Evolutionary conservation across 1,284 basidiomycete species (phyloP), one percentile per base, ranked within the genome.

Genomic region (Mycena sp.): DNA sequence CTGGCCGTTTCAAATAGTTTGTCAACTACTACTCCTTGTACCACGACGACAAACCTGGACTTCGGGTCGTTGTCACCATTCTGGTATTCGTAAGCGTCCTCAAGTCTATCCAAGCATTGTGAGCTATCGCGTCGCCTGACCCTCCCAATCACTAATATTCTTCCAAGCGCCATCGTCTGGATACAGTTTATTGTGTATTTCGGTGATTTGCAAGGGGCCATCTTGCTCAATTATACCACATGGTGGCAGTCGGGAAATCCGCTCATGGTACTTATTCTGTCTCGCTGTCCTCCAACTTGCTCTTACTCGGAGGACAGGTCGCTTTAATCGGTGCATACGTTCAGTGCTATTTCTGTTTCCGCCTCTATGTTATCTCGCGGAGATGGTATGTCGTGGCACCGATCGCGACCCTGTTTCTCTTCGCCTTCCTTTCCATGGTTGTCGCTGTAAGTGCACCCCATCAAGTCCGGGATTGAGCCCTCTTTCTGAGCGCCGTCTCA

Each of bases 241-340:
- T 78, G 77, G 77, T 76, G 73, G 74, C 72, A 74, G 61, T 69
- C 70, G 3, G 72, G 72, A 7, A 74, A 69, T 44, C 59, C 69
- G 17, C 54, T 76, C 16, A 74, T 76, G 63, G 75, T 76, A 51
- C 26, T 61, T 63, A 21, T 2, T 7, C 11, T 9, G 21, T 40
- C 11, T 23, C 17, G 7, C 19, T 32, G 29, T 48, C n/a, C 19
- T n/a, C n/a, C n/a, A n/a, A 6, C 35, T 28, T 6, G 7, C 14
- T 16, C 51, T 51, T 25, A 72, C 43, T 73, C 26, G 73, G 25
- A 9, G 11, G n/a, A 23, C 16, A 65, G 63, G 54, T 60, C n/a
- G 64, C 56, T 6, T 6, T 35, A 3, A 45, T 55, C n/a, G 61
- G 44, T 23, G 16, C 63, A 16, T 63, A 66, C 23, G 60, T 63